Evolutionary conservation across 2,329 filamentous ascomycete species (phyloP).

Genomic region (Penicillium frequentans): DNA sequence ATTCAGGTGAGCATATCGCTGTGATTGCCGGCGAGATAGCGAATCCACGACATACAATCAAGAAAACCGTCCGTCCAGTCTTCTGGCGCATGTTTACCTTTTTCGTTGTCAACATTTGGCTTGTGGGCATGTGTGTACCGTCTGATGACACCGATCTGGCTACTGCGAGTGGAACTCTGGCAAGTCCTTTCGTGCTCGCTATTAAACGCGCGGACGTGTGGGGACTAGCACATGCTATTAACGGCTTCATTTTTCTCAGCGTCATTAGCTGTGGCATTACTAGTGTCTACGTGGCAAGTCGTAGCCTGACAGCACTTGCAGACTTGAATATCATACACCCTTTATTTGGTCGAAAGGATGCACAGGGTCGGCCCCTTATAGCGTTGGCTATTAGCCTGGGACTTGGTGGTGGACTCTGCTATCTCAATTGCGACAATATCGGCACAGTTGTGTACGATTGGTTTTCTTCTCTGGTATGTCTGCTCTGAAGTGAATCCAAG

Average conservation of each 20-base stretch:
- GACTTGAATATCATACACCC: slow-evolving; percentile 28
- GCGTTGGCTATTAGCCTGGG: slow-evolving; percentile 27
- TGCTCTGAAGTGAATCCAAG: background rate
- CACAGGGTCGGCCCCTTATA: slow-evolving; percentile 30
- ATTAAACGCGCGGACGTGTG: slow-evolving; percentile 30
- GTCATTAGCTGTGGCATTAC: slow-evolving; percentile 38
- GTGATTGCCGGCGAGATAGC: slow-evolving; percentile 34
- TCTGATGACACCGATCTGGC: slow-evolving; percentile 27
- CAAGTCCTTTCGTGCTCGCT: slow-evolving; percentile 33
- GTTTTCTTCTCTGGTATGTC: slow-evolving; percentile 31
- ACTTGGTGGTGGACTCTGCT: slow-evolving; percentile 34
- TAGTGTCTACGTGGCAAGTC: slow-evolving; percentile 34
- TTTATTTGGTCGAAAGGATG: slow-evolving; percentile 24
- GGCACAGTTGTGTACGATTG: slow-evolving; percentile 31
- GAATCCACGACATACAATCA: slow-evolving; percentile 30
- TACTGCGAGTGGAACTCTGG: slow-evolving; percentile 29
- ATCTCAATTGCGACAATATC: slow-evolving; percentile 32
- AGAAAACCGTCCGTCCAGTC: slow-evolving; percentile 31
- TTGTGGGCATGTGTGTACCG: slow-evolving; percentile 37
- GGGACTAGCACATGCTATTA: slow-evolving; percentile 32
- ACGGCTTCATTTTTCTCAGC: slow-evolving; percentile 36
- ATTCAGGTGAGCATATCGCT: slow-evolving; percentile 31
- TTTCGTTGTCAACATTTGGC: slow-evolving; percentile 37
- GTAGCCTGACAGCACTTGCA: slow-evolving; percentile 32
- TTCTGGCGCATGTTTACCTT: slow-evolving; percentile 39